These are phyloP conservation scores for Stephania japonica DNA, from an alignment of 164 flowering plant genomes.

Conservation along the genomic window DNA sequence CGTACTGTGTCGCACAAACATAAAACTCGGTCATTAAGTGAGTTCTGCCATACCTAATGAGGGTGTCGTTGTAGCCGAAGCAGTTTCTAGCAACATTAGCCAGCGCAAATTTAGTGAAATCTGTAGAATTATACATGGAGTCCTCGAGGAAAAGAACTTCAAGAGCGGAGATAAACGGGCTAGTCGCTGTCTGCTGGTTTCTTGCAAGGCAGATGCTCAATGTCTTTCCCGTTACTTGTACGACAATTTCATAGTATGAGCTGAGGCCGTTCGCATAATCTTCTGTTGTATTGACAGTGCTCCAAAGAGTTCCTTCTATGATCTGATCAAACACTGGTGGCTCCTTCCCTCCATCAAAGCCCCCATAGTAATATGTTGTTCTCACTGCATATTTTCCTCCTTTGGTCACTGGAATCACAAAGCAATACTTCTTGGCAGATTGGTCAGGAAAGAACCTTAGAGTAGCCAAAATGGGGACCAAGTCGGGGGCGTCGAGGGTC, in stretches of 20 bases:
- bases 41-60: constrained; percentile 38
- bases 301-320: constrained; percentile 81
- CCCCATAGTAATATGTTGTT: constrained; percentile 82
- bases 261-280: constrained; percentile 57
- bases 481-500: constrained; percentile 26
- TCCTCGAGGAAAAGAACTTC: constrained; percentile 46
- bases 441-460: constrained; percentile 61
- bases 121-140: constrained; percentile 64
- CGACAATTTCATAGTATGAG: constrained; percentile 70
- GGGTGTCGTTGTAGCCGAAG: constrained; percentile 47
- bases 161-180: constrained; percentile 76
- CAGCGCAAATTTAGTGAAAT: constrained; percentile 48
- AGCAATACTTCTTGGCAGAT: constrained; percentile 57
- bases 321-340: constrained; percentile 94
- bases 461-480: constrained; percentile 46
- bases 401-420: constrained; percentile 46
- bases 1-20: no score
- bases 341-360: constrained; percentile 64
- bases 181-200: constrained; percentile 44
- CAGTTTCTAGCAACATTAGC: constrained; percentile 48
- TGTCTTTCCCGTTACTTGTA: constrained; percentile 37
- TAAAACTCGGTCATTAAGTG: background rate
- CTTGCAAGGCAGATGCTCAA: constrained; percentile 75
- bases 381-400: constrained; percentile 61
- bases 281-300: constrained; percentile 65